phyloP scores from a whole-genome alignment of 2,329 filamentous ascomycete species.

The Incumbomyces delicatus region DNA sequence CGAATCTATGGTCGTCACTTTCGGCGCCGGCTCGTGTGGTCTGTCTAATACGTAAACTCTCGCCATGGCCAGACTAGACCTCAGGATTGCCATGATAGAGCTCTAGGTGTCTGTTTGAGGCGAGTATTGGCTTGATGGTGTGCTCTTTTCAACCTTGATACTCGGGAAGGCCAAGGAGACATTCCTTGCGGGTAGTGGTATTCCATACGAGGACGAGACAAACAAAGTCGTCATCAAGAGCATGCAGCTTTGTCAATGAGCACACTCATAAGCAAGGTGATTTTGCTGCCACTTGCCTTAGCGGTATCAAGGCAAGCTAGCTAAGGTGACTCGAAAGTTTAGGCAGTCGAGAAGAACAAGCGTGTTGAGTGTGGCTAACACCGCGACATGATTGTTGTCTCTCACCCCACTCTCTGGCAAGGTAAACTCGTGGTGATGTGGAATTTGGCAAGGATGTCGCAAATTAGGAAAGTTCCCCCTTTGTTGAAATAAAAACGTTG shows the following conservation, averaged over 20 bases:
- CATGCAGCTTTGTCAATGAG: constrained; percentile 88
- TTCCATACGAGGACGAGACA: constrained; percentile 80
- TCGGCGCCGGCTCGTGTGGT: constrained; percentile 82
- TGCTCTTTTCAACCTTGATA: constrained; percentile 91
- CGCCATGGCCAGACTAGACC: constrained; percentile 71
- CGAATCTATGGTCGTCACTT: constrained; percentile 87
- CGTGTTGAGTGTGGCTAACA: constrained; percentile 46
- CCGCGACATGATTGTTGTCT: no score
- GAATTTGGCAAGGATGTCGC: no score
- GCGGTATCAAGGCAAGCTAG: constrained; percentile 83
- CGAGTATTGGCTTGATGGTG: constrained; percentile 85
- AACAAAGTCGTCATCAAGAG: constrained; percentile 86
- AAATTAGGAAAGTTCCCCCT: no score
- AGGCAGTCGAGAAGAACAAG: constrained; percentile 67
- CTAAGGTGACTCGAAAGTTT: constrained; percentile 70
- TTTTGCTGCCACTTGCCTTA: constrained; percentile 87
- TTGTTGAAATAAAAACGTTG: no score
- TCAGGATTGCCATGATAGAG: constrained; percentile 86
- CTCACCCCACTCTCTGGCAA: no score
- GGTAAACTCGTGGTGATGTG: no score
- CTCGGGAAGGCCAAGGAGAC: constrained; percentile 86
- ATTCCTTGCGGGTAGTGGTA: constrained; percentile 70
- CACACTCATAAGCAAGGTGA: constrained; percentile 72
- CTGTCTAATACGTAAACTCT: constrained; percentile 77
- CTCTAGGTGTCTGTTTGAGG: constrained; percentile 74